These are phyloP conservation scores for Hypoxylon sp. DNA, from an alignment of 2,329 filamentous ascomycete genomes.

Conservation along the genomic window DNA sequence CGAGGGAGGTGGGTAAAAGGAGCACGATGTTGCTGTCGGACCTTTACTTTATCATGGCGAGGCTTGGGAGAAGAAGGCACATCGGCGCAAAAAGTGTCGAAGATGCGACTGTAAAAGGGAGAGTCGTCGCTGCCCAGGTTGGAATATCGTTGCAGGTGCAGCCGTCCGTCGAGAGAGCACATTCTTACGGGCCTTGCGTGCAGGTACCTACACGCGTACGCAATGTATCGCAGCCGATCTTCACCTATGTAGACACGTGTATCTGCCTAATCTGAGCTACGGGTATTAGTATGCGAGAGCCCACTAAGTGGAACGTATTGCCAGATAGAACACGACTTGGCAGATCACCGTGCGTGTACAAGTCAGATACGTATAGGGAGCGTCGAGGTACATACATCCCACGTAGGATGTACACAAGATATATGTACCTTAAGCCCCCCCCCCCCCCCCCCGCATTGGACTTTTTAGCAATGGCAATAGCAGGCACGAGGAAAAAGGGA, in stretches of 20 bases:
- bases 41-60: conserved; percentile 31
- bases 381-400: no score
- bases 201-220: neutral
- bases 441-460: neutral
- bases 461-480: no score
- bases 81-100: conserved; percentile 28
- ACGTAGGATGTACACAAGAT: no score
- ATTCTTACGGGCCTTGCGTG: conserved; percentile 31
- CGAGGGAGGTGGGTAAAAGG: conserved; percentile 13
- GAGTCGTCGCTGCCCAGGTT: conserved; percentile 26
- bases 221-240: neutral
- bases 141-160: conserved; percentile 12
- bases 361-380: no score
- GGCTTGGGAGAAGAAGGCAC: conserved; percentile 3
- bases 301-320: conserved; percentile 5
- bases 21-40: conserved; percentile 15
- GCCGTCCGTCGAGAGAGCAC: conserved; percentile 26
- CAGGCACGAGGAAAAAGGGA: neutral
- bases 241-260: neutral
- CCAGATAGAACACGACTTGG: conserved; percentile 15
- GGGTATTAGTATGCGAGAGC: neutral
- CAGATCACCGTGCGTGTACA: no score
- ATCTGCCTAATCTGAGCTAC: conserved; percentile 16
- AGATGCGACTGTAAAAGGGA: conserved; percentile 32
- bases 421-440: neutral